Conservation (phyloP, 1,284 basidiomycete genomes). For the Pseudozyma thailandica region DNA sequence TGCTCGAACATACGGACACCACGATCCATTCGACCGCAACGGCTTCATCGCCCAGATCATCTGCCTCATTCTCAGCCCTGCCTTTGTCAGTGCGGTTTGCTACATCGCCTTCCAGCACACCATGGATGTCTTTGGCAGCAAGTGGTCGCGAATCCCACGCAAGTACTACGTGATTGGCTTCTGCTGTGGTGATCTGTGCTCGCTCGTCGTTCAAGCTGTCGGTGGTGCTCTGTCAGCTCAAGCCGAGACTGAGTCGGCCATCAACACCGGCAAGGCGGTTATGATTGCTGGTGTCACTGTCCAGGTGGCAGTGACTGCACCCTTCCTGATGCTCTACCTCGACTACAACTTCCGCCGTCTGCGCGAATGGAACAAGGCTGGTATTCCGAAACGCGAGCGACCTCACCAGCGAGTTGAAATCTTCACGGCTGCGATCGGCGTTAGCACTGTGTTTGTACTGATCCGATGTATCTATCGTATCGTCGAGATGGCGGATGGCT, state of each 20-base stretch:
- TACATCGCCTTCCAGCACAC: constrained; percentile 42
- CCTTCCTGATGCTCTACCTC: constrained; percentile 37
- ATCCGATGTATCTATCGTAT: constrained; percentile 51
- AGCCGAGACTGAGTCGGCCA: constrained; percentile 13
- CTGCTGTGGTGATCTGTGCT: constrained; percentile 39
- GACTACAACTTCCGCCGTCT: constrained; percentile 48
- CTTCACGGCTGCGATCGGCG: constrained; percentile 26
- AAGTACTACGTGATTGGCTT: constrained; percentile 44
- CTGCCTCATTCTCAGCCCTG: constrained; percentile 51
- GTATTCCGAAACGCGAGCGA: constrained; percentile 9
- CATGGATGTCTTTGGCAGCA: constrained; percentile 45
- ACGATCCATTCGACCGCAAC: constrained; percentile 36
- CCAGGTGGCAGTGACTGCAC: constrained; percentile 44
- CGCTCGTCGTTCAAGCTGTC: constrained; percentile 43
- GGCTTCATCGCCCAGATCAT: constrained; percentile 47
- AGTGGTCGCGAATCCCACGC: constrained; percentile 44
- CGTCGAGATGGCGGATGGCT: constrained; percentile 48
- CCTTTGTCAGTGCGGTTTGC: constrained; percentile 50
- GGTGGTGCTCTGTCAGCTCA: constrained; percentile 41
- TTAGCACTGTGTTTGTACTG: constrained; percentile 43
- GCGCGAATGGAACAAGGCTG: constrained; percentile 25
- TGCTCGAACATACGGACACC: constrained; percentile 25
- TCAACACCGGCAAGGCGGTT: constrained; percentile 27
- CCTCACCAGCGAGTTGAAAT: constrained; percentile 28
- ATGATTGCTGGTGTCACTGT: constrained; percentile 48